Conservation (phyloP, 345 rosid species). For the Eucalyptus viminalis region DNA sequence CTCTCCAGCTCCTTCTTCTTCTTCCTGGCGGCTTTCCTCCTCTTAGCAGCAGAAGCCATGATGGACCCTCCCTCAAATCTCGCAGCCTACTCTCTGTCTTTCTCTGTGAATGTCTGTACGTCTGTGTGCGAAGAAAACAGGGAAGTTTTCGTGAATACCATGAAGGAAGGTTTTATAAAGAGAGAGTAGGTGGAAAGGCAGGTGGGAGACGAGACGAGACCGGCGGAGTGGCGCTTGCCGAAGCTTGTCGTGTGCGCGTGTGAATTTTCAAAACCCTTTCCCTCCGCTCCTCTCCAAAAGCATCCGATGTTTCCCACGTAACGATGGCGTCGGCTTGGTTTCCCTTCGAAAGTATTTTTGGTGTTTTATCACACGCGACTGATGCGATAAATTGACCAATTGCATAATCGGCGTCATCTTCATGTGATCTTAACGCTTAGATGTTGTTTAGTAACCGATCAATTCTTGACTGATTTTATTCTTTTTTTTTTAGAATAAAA, state of each 20-base stretch:
- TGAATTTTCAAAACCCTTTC: not conserved
- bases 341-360: not conserved
- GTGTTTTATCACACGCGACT: not conserved
- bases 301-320: not conserved
- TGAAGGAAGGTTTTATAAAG: not conserved
- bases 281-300: not conserved
- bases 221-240: not conserved
- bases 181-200: not conserved
- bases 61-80: not conserved
- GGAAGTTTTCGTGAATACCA: not conserved
- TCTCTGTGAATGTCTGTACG: not conserved
- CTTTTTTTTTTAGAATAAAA: no score
- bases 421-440: not conserved
- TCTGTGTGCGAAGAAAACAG: not conserved
- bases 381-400: not conserved
- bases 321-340: not conserved
- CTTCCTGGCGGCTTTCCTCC: not conserved
- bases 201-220: not conserved
- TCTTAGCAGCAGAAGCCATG: not conserved
- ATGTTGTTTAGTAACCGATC: fast-evolving
- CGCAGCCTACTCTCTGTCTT: not conserved
- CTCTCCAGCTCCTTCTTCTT: not conserved
- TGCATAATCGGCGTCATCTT: fast-evolving
- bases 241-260: not conserved
- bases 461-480: no score